These are phyloP conservation scores for Prunella vulgaris DNA, from an alignment of 257 asterid species.

Conservation along the genomic window DNA sequence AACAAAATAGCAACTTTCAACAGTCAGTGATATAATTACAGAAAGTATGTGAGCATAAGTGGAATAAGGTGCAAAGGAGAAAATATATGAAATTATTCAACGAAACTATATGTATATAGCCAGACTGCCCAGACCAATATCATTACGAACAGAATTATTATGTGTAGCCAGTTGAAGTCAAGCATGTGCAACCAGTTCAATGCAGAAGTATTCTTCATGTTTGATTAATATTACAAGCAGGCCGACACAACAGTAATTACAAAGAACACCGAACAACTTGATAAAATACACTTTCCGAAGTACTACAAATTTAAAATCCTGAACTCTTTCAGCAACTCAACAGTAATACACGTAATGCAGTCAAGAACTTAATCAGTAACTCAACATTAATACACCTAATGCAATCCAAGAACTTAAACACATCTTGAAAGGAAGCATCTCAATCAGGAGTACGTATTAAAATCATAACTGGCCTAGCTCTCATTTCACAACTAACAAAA, in stretches of 20 bases:
- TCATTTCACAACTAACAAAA: neutral
- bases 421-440: neutral
- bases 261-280: neutral
- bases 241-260: neutral
- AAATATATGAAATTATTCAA: neutral
- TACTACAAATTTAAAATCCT: neutral
- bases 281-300: neutral
- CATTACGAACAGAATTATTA: neutral
- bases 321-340: neutral
- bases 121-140: slow-evolving; percentile 1
- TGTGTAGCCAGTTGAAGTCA: neutral
- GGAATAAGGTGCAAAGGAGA: neutral
- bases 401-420: neutral
- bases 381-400: neutral
- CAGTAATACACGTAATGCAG: neutral
- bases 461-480: neutral
- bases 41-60: slow-evolving; percentile 7
- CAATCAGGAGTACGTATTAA: neutral
- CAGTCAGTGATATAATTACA: slow-evolving; percentile 11
- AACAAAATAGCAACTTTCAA: slow-evolving; percentile 3
- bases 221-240: neutral
- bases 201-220: neutral
- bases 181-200: neutral
- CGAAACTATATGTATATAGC: neutral
- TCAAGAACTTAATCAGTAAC: neutral